Base-by-base conservation (phyloP, 2,329 filamentous ascomycete genomes). In the Hypoxylon sp. region DNA sequence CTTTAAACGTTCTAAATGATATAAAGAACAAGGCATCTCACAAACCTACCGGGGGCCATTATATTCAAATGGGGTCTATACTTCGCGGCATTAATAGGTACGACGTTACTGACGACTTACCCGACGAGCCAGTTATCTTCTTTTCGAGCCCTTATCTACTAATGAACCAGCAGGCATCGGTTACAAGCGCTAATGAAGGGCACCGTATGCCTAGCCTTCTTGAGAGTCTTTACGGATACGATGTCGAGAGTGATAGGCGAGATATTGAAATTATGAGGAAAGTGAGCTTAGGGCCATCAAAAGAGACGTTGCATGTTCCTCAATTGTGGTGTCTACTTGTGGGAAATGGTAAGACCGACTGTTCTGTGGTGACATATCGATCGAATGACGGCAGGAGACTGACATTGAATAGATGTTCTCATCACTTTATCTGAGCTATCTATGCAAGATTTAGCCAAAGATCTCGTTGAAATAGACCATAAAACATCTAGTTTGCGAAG, bases 291-390 rank as follows among this genome's bases (percentile, higher is more conserved):
- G 41, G 45, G 2, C 28, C 43, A 17, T 48, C 41, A 17, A 48
- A 58, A 25, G 41, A 46, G 43, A 38, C 17, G 25, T 17, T 48
- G 30, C 19, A 48, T 19, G 53, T 58, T 19, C 53, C 53, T 9
- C 53, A 48, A 48, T 11, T 58, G 10, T 58, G 53, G 53, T 58
- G 53, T 38, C 43, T 58, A 1, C 21, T 58, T 13, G 43, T 58
- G 10, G 53, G 53, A 36, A 48, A 58, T 28, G 53, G 53, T 57
- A 48, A 25, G 53, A 36, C 14, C 25, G 2, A 11, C 28, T n/a
- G 14, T 6, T 19, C 52, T 32, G 10, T 32, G 10, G 21, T 30
- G 5, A 14, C n/a, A 25, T 36, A 25, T 13, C 5, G 9, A 19
- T n/a, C n/a, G 2, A 17, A 9, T 7, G 23, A 38, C 5, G 9